A percentile compares a stretch with the other conserved stretches of the same genome.
Evolutionary conservation across 257 asterid genomes (phyloP).

Genomic region (Solanum gracilifrons): DNA sequence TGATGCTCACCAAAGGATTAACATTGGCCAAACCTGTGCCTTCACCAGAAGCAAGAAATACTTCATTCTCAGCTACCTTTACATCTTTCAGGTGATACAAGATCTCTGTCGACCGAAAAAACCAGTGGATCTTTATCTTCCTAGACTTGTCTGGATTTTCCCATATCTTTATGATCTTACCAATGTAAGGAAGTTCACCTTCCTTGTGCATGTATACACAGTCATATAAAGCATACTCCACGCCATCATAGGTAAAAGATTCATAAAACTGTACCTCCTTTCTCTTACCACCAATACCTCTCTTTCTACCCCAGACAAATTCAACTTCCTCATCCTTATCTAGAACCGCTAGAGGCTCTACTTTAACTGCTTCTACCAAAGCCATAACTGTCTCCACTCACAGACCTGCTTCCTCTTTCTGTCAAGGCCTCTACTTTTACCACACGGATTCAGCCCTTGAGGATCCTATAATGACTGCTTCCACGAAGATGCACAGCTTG

Average conservation of each 20-base stretch:
- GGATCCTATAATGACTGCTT: not conserved
- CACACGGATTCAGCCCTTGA: not conserved
- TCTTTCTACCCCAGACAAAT: slow-evolving; percentile 56
- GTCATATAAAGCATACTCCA: slow-evolving; percentile 47
- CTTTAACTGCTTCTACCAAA: not conserved
- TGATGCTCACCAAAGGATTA: slow-evolving; percentile 44
- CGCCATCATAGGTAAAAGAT: slow-evolving; percentile 63
- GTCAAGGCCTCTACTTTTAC: not conserved
- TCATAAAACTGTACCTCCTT: slow-evolving; percentile 47
- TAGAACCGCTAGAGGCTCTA: not conserved
- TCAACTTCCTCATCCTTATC: slow-evolving; percentile 27
- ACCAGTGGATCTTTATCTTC: slow-evolving; percentile 74
- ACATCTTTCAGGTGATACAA: slow-evolving; percentile 26
- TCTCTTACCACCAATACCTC: slow-evolving; percentile 38
- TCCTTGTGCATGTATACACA: slow-evolving; percentile 52
- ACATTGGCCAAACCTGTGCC: slow-evolving; percentile 55
- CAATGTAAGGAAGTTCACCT: slow-evolving; percentile 51
- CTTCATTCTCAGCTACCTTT: slow-evolving; percentile 38
- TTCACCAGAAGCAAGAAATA: slow-evolving; percentile 73
- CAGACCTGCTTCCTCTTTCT: not conserved
- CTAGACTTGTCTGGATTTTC: slow-evolving; percentile 27
- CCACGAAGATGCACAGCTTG: not conserved
- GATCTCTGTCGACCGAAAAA: slow-evolving; percentile 67
- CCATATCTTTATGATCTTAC: slow-evolving; percentile 70
- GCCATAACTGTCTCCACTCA: not conserved